Base-by-base conservation (phyloP, 2,329 filamentous ascomycete genomes). In the Fusarium burgessii region DNA sequence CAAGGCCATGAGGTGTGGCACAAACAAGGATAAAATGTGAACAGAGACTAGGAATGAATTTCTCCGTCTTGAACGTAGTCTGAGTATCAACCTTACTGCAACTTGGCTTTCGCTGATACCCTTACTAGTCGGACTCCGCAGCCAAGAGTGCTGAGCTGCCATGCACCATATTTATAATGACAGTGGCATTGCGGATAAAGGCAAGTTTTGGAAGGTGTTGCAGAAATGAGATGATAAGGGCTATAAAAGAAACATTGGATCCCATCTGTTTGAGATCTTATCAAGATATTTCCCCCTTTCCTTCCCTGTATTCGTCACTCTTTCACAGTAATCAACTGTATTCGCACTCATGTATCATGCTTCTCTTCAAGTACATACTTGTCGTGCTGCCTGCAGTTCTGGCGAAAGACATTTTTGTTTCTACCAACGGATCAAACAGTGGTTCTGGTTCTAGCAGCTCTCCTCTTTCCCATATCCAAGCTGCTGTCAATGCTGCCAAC, bases 401-500 rank as follows among this genome's bases (percentile, higher is more conserved):
- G 29, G 79, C 77, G 1, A 75, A 77, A 4, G 80, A 81, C 41
- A 79, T 84, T 56, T 86, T 82, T 67, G 84, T 86, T 40, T 81
- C 84, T 3, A 80, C 82, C 1, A 79, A 78, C 5, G 84, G 84
- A 41, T 63, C 60, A 1, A 80, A 80, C 51, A 78, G 69, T 40
- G 83, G 83, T 15, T 80, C 79, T 5, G 76, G 81, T 14, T 77
- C 76, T 20, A 56, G 51, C 18, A 56, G 42, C 7, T 74, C 80
- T 7, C 84, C 84, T 2, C 80, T 80, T 35, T 78, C 78, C n/a
- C 84, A 82, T 4, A 85, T 86, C 42, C 83, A 85, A 72, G 74
- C 76, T 2, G 84, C 83, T 8, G 80, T 86, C 9, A 72, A 85
- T 65, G 79, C 78, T 32, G 84, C 84, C n/a, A 78, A 74, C 10